Evolutionary conservation across 768 basidiomycete genomes (phyloP).

Genomic region (Sporobolomyces pararoseus): DNA sequence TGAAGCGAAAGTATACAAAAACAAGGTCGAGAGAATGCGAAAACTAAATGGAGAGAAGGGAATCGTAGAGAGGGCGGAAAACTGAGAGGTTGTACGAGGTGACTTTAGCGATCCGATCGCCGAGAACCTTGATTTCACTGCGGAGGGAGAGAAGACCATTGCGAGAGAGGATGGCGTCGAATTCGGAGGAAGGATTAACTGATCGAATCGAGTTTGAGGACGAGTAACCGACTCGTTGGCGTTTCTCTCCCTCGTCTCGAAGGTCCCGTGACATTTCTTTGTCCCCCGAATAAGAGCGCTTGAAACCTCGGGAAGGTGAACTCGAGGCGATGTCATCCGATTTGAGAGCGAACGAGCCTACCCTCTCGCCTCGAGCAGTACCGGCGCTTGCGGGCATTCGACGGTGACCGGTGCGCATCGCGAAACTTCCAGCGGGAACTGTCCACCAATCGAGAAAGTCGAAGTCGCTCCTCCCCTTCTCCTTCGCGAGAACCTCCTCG

Average conservation of each 20-base stretch:
- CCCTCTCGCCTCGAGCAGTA: neutral
- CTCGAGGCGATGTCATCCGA: constrained; percentile 12
- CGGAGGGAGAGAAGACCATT: constrained; percentile 69
- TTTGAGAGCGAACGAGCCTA: neutral
- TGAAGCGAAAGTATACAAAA: neutral
- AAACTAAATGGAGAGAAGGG: constrained; percentile 1
- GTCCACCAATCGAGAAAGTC: constrained; percentile 24
- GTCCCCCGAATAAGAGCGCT: constrained; percentile 23
- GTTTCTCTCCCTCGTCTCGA: constrained; percentile 14
- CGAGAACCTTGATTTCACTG: constrained; percentile 66
- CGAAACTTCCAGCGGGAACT: neutral
- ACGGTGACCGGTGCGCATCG: constrained; percentile 22
- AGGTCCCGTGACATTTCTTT: neutral
- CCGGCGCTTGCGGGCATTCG: neutral
- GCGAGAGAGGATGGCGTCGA: constrained; percentile 45
- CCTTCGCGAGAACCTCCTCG: constrained; percentile 25
- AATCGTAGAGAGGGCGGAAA: constrained; percentile 72
- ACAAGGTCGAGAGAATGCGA: neutral
- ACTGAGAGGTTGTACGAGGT: constrained; percentile 70
- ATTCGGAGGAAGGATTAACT: constrained; percentile 30
- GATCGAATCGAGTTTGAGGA: constrained; percentile 16
- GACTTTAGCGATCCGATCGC: constrained; percentile 67
- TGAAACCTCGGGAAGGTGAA: constrained; percentile 9
- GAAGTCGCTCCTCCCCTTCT: neutral
- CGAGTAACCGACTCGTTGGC: neutral